Evolutionary conservation across 768 basidiomycete genomes (phyloP).

Genomic region (Asterophora parasitica): DNA sequence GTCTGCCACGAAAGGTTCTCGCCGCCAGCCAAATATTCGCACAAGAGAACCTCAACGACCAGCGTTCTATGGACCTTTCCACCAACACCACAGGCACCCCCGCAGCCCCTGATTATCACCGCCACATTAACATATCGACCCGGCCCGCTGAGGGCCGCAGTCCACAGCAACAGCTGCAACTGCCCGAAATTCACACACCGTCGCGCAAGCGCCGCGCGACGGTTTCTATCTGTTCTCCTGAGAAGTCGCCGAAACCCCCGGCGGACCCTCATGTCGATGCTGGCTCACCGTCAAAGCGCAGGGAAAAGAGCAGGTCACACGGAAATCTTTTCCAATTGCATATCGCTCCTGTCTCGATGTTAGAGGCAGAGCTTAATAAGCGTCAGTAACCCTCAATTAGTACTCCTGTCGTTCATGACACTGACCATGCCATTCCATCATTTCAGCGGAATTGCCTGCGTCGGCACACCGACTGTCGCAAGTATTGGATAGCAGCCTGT

Average conservation of each 20-base stretch:
- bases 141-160: constrained; percentile 21
- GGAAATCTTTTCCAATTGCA: constrained; percentile 58
- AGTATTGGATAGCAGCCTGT: constrained; percentile 63
- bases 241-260: constrained; percentile 23
- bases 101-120: constrained; percentile 19
- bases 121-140: constrained; percentile 13
- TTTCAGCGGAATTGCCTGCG: constrained; percentile 33
- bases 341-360: constrained; percentile 59
- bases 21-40: constrained; percentile 70
- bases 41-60: constrained; percentile 32
- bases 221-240: constrained; percentile 60
- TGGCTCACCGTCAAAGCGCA: constrained; percentile 56
- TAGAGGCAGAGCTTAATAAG: constrained; percentile 62
- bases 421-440: constrained; percentile 3
- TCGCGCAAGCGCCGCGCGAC: constrained; percentile 56
- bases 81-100: constrained; percentile 27
- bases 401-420: neutral
- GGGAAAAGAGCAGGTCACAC: constrained; percentile 64
- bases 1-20: constrained; percentile 58
- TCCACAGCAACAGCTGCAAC: constrained; percentile 23
- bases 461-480: constrained; percentile 58
- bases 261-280: constrained; percentile 30
- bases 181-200: constrained; percentile 38
- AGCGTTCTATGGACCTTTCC: constrained; percentile 30
- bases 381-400: constrained; percentile 38